Base-by-base conservation (phyloP, 139 green algal genomes). In the Volvox africanus region DNA sequence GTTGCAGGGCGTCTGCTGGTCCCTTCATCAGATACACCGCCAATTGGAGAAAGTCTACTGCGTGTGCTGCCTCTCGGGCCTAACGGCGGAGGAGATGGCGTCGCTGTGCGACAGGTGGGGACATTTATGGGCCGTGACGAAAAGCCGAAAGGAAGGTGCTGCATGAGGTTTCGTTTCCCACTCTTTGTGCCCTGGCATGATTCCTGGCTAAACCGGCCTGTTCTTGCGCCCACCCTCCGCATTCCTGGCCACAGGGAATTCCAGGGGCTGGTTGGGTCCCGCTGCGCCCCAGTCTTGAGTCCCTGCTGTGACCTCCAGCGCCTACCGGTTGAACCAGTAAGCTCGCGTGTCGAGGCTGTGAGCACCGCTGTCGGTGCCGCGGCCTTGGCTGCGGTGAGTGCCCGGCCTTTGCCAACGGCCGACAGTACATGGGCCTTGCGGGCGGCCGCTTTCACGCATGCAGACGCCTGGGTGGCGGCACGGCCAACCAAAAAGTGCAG, bases 1-100 rank as follows among this genome's bases (percentile, higher is more conserved):
- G 65, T 61, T 67, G 82, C 78, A 88, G 33, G 82, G 82, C 82
- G 71, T 65, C 33, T 88, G 82, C 65, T 33, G 44, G 30, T 79
- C 33, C 82, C 65, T 88, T 24, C 65, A 88, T 36, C 81, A 65
- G 33, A 65, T 36, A 21, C 82, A 79, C 65, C 12, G 14, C 21
- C 33, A 61, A 62, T 33, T 88, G 82, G 82, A 24, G 0, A 36
- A 65, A 33, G n/a, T 21, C 18, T 26, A 65, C 65, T 80, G 62
- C 82, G 65, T 78, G 55, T 76, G 26, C 30, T 35, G 28, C 82
- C 32, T 61, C 6, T 77, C 82, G 30, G 9, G 44, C 44, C 44
- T 55, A 55, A 55, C 61, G 6, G 61, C 37, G 61, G 82, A 77
- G 82, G 26, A 87, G 61, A 32, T 19, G 33, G 11, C 33, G 17